These are phyloP conservation scores for Nakaseomyces sp. DNA, from an alignment of 1,139 yeast species.

Conservation along the genomic window DNA sequence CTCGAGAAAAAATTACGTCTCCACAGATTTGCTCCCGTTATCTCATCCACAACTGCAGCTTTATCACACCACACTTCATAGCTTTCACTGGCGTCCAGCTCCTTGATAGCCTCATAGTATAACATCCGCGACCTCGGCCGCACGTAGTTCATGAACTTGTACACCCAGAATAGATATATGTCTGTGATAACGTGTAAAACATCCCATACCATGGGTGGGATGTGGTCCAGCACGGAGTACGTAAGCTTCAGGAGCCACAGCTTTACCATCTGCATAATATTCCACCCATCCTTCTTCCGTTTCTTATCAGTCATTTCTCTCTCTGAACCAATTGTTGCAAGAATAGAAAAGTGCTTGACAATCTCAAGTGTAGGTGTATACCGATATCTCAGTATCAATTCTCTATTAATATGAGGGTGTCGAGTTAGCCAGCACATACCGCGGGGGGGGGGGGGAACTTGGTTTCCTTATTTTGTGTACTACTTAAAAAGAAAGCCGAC, in stretches of 20 bases:
- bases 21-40: slow-evolving; percentile 71
- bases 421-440: too few relatives aligned
- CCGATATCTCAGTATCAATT: too few relatives aligned
- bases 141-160: slow-evolving; percentile 24
- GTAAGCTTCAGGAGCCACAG: slow-evolving; percentile 16
- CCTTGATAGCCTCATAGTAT: slow-evolving; percentile 28
- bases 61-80: slow-evolving; percentile 56
- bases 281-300: background rate
- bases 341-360: too few relatives aligned
- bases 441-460: too few relatives aligned
- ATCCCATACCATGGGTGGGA: slow-evolving; percentile 56
- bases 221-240: slow-evolving; percentile 37
- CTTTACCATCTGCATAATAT: background rate
- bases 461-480: too few relatives aligned
- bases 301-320: background rate
- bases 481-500: too few relatives aligned
- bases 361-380: too few relatives aligned
- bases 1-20: slow-evolving; percentile 76
- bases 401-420: too few relatives aligned
- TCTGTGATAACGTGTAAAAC: slow-evolving; percentile 52
- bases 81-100: slow-evolving; percentile 31
- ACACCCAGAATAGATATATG: slow-evolving; percentile 50
- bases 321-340: too few relatives aligned
- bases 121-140: slow-evolving; percentile 26
- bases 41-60: slow-evolving; percentile 52